Evolutionary conservation across 345 rosid genomes (phyloP).

Genomic region (Arabidopsis arenosa): DNA sequence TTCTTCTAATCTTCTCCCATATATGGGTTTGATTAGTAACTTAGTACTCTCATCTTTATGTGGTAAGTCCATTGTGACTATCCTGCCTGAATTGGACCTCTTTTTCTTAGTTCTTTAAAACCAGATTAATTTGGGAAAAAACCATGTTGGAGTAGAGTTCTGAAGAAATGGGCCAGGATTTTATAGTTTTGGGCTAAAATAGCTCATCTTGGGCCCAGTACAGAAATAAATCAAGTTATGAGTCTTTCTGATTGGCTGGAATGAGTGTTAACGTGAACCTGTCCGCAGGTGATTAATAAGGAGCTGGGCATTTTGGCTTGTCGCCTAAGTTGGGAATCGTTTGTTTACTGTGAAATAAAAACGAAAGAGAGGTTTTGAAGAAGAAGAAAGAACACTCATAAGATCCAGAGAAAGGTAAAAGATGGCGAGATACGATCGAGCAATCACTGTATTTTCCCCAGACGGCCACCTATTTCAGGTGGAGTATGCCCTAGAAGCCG

Average conservation of each 20-base stretch:
- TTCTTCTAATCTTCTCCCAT: background rate
- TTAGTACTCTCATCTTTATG: too few species aligned
- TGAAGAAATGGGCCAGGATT: slow-evolving; percentile 4
- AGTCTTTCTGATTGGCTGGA: slow-evolving; percentile 10
- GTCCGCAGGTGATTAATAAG: slow-evolving; percentile 26
- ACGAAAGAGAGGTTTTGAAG: slow-evolving; percentile 1
- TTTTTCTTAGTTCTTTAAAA: too few species aligned
- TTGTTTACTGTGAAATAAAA: background rate
- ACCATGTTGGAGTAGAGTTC: background rate
- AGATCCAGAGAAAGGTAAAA: slow-evolving; percentile 4
- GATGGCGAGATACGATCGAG: slow-evolving; percentile 95
- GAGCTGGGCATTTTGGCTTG: slow-evolving; percentile 31
- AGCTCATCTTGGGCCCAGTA: background rate
- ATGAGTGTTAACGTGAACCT: slow-evolving; percentile 1
- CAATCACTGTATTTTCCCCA: slow-evolving; percentile 91
- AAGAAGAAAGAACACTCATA: slow-evolving; percentile 12
- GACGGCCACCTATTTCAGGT: slow-evolving; percentile 91
- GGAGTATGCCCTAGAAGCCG: slow-evolving; percentile 98
- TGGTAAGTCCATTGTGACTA: too few species aligned
- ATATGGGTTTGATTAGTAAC: background rate
- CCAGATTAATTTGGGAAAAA: background rate
- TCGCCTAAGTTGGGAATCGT: slow-evolving; percentile 42
- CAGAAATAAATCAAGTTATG: background rate
- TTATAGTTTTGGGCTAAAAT: background rate
- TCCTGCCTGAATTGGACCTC: too few species aligned